Evolutionary conservation across 805 yeast species (phyloP), one percentile per base, ranked within the genome.

Genomic region (Vanderwaltozyma verrucispora): DNA sequence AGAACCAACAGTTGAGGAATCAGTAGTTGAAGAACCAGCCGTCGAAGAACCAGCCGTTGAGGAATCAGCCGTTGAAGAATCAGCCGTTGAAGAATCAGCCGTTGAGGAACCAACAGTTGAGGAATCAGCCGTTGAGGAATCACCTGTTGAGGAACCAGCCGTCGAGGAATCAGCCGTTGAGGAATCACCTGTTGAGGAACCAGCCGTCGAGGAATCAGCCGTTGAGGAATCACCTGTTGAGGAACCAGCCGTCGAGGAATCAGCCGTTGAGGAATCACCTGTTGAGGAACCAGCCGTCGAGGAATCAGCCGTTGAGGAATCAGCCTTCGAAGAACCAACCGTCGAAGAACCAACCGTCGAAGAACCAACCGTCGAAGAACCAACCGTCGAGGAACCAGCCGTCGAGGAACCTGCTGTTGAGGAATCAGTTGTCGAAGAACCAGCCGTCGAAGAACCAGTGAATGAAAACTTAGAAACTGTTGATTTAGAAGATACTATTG

Each of bases 101-200:
- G 12, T 13, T 20, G 33, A 30, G 28, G 36, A 30, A 27, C 30
- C 32, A 15, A 3, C 14, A 2, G 31, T 16, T 13, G 29, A 35
- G n/a, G 33, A 23, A 33, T 16, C 14, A 10, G 39, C 24, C 7
- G n/a, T 7, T 8, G 15, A 18, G 16, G 19, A 29, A 16, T 18
- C 7, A 16, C 29, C 23, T 7, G 29, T 12, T 13, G 29, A 16
- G 7, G 33, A 14, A 9, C 21, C 20, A 11, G 15, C 20, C 13
- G 25, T 31, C 17, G 28, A 35, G 9, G 26, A 33, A 17, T 13
- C 19, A 12, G 35, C 17, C 24, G 33, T 30, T 20, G 33, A 17
- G 4, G 43, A 34, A 30, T 39, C 31, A 38, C 33, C 28, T 28
- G 29, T 15, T 13, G 18, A 24, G 3, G 34, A 21, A 20, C 21